phyloP scores from a whole-genome alignment of 441 rosid species.

The Populus hybrid region DNA sequence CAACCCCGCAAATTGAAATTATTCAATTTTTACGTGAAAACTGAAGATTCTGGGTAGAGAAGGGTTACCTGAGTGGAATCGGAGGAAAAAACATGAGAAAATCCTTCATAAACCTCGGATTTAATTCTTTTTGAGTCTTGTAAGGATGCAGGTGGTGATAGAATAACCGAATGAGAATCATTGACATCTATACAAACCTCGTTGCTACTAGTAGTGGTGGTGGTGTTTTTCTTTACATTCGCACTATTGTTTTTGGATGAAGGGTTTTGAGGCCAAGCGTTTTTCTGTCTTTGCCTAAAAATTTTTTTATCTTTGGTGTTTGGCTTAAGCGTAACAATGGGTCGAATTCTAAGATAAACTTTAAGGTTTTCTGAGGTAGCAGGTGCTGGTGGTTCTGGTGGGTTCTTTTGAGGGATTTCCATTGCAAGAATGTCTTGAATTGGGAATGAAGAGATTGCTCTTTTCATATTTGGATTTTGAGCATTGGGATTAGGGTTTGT shows the following conservation, averaged over 20 bases:
- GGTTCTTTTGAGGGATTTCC: conserved; percentile 31
- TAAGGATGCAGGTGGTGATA: conserved; percentile 56
- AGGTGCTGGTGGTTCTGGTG: background rate
- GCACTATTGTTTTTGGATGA: conserved; percentile 32
- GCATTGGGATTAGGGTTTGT: conserved; percentile 9
- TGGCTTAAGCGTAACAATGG: conserved; percentile 25
- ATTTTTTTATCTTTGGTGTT: conserved; percentile 14
- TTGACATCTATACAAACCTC: conserved; percentile 47
- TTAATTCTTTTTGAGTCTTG: conserved; percentile 68
- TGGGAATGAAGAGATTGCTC: conserved; percentile 53
- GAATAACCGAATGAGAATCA: conserved; percentile 55
- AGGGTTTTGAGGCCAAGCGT: conserved; percentile 67
- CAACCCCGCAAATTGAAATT: background rate
- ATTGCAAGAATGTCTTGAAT: conserved; percentile 59
- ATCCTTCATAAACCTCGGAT: conserved; percentile 74
- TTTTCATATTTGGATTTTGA: conserved; percentile 5
- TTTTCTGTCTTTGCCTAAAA: conserved; percentile 37
- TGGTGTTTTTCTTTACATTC: conserved; percentile 36
- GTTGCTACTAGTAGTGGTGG: conserved; percentile 10
- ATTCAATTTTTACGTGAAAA: background rate
- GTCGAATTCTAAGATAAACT: conserved; percentile 75
- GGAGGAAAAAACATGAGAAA: conserved; percentile 63
- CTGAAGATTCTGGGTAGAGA: background rate
- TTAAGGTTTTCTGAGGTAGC: conserved; percentile 46
- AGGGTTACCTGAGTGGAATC: conserved; percentile 63